Percentiles rank a stretch among this genome's conserved stretches.
These are phyloP conservation scores for Nymphaea colorata DNA, from an alignment of 164 flowering plant species.

Conservation along the genomic window DNA sequence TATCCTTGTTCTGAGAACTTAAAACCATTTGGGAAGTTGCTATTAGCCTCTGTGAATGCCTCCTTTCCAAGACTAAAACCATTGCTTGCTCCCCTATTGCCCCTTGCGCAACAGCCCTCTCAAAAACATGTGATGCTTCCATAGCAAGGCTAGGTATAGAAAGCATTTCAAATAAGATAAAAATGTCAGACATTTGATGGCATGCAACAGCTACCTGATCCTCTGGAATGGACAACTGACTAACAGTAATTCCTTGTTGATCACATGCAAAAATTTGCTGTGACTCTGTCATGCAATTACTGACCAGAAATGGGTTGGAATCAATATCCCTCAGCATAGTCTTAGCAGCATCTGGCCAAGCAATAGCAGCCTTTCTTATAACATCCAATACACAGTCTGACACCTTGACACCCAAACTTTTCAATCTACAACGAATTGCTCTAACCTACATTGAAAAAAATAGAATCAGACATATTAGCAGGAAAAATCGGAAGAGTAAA, in stretches of 20 bases:
- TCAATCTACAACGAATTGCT: conserved; percentile 67
- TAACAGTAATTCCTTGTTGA: conserved; percentile 38
- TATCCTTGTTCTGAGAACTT: conserved; percentile 41
- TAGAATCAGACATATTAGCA: not conserved
- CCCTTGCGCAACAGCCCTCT: conserved; percentile 83
- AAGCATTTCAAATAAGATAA: conserved; percentile 74
- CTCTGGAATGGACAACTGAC: conserved; percentile 27
- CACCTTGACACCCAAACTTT: conserved; percentile 62
- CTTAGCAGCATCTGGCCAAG: conserved; percentile 81
- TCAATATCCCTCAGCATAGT: conserved; percentile 72
- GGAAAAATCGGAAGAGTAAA: not conserved
- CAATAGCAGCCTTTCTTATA: conserved; percentile 57
- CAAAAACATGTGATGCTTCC: conserved; percentile 83
- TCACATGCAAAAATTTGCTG: conserved; percentile 35
- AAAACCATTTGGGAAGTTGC: conserved; percentile 26
- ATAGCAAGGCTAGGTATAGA: conserved; percentile 73
- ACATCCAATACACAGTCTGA: conserved; percentile 72
- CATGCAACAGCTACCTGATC: conserved; percentile 29
- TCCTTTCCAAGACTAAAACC: conserved; percentile 78
- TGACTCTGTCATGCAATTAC: conserved; percentile 23
- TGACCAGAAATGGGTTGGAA: conserved; percentile 42
- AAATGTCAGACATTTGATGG: conserved; percentile 36
- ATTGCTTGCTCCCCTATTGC: conserved; percentile 53
- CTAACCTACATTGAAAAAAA: conserved; percentile 49
- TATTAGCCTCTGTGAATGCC: conserved; percentile 43